Evolutionary conservation across 2,329 filamentous ascomycete genomes (phyloP), one percentile per base, ranked within the genome.

Genomic region (Microdochium bolleyi): DNA sequence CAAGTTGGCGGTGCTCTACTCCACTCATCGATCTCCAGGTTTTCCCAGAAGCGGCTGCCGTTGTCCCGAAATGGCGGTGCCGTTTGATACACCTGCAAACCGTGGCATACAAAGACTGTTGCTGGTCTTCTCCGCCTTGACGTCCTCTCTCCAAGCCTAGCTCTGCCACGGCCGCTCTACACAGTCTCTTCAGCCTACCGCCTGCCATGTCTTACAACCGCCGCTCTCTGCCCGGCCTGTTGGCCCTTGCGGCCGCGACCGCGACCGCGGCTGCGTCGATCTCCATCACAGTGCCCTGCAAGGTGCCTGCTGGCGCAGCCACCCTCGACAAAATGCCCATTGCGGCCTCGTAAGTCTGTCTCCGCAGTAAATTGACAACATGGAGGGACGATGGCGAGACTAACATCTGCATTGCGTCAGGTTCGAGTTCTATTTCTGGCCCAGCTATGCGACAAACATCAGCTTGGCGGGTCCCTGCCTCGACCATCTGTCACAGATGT

Each of bases 131-230:
- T 34, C 30, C 14, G 30, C 8, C 30, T 34, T 14, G 8, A 34
- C 30, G 30, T 8, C 14, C 14, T 34, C 30, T 34, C 30, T 14
- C 30, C 30, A 69, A 34, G 30, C 30, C 14, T 14, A 34, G 30
- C 8, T 34, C 30, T 34, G 8, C 30, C 14, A 34, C 14, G 30
- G 30, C 14, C n/a, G n/a, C 30, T 34, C 14, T 14, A 8, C 30
- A 8, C 14, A 14, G 14, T 8, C 30, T 34, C 30, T 14, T 34
- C 14, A 8, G 30, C 30, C 30, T 34, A 34, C 30, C 30, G 14
- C n/a, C 30, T 8, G 30, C 30, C 30, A 34, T 34, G 30, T 34
- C 30, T 8, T 34, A 8, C 14, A 34, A 34, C 8, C 30, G 30
- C 30, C 30, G 30, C 30, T 34, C 30, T 34, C 30, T 34, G 30